These are phyloP conservation scores for Podospora anserina DNA, from an alignment of 495 filamentous ascomycete genomes.

Conservation along the genomic window DNA sequence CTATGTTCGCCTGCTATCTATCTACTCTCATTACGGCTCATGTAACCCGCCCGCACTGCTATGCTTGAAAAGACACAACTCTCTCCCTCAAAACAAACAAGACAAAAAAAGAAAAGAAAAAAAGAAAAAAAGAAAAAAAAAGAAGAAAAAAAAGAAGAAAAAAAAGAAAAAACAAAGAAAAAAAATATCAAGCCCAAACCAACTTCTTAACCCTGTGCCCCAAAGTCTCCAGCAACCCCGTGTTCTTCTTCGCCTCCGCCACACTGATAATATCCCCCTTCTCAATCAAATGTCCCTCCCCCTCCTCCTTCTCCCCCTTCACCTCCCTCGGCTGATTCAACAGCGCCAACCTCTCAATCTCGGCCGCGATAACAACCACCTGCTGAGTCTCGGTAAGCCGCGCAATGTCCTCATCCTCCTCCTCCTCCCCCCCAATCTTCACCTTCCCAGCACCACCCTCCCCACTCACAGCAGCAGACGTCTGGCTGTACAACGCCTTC, in stretches of 20 bases:
- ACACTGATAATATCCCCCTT: constrained; percentile 75
- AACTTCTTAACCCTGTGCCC: constrained; percentile 86
- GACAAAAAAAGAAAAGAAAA: background rate
- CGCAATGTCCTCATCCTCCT: constrained; percentile 29
- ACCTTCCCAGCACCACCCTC: constrained; percentile 26
- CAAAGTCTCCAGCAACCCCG: constrained; percentile 78
- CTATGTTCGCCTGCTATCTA: background rate
- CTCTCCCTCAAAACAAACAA: background rate
- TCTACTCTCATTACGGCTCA: background rate
- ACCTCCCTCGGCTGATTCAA: constrained; percentile 35
- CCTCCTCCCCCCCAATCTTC: constrained; percentile 24
- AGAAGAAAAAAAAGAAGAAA: background rate
- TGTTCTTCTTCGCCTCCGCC: constrained; percentile 81
- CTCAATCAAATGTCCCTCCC: constrained; percentile 51
- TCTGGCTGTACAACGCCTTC: constrained; percentile 60
- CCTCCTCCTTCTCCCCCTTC: constrained; percentile 33
- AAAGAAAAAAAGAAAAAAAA: background rate
- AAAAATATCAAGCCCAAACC: constrained; percentile 74
- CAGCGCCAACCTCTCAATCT: constrained; percentile 49
- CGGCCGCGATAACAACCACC: constrained; percentile 65
- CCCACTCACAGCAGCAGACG: constrained; percentile 38
- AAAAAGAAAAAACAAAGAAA: background rate
- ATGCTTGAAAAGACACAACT: background rate
- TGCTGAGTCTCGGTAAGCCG: constrained; percentile 64
- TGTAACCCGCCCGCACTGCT: background rate